A percentile compares a stretch with the other conserved stretches of the same genome.
These are phyloP conservation scores for Ruellia speciosa DNA, from an alignment of 305 asterid species.

Conservation along the genomic window DNA sequence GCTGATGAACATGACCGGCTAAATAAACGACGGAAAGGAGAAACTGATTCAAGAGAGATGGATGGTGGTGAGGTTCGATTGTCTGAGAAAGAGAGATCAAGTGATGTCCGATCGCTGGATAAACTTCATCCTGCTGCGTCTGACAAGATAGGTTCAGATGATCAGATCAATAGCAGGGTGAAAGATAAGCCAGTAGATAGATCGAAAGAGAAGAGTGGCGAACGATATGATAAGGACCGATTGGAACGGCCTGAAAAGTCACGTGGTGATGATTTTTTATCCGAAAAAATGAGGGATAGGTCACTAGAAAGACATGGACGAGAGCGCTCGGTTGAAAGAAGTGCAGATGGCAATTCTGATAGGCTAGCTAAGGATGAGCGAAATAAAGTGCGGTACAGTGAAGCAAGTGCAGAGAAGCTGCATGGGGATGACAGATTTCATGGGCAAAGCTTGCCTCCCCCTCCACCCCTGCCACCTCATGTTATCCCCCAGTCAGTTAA, in stretches of 20 bases:
- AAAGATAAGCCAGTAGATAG: conserved; percentile 60
- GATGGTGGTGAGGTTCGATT: conserved; percentile 59
- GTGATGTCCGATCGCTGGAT: conserved; percentile 47
- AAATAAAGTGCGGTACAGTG: conserved; percentile 56
- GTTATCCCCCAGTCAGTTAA: conserved; percentile 69
- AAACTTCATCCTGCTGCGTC: conserved; percentile 40
- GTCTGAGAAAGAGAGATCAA: conserved; percentile 66
- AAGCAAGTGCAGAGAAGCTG: conserved; percentile 55
- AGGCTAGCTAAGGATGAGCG: conserved; percentile 73
- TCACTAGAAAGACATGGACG: conserved; percentile 80
- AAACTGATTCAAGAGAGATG: conserved; percentile 55
- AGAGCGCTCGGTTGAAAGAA: conserved; percentile 83
- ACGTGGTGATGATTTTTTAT: conserved; percentile 63
- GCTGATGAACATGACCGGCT: conserved; percentile 72
- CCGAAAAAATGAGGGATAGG: conserved; percentile 80
- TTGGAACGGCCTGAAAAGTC: conserved; percentile 68
- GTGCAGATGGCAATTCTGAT: conserved; percentile 69
- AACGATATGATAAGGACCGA: conserved; percentile 75
- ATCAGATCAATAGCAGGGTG: conserved; percentile 44
- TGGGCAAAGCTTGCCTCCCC: conserved; percentile 87
- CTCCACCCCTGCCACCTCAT: conserved; percentile 97
- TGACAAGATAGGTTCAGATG: conserved; percentile 61
- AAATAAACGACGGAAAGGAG: conserved; percentile 85
- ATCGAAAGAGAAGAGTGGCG: conserved; percentile 72
- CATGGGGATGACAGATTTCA: conserved; percentile 66